Evolutionary conservation across 192 early-diverging fungal genomes (phyloP).

Genomic region (Phycomyces nitens): DNA sequence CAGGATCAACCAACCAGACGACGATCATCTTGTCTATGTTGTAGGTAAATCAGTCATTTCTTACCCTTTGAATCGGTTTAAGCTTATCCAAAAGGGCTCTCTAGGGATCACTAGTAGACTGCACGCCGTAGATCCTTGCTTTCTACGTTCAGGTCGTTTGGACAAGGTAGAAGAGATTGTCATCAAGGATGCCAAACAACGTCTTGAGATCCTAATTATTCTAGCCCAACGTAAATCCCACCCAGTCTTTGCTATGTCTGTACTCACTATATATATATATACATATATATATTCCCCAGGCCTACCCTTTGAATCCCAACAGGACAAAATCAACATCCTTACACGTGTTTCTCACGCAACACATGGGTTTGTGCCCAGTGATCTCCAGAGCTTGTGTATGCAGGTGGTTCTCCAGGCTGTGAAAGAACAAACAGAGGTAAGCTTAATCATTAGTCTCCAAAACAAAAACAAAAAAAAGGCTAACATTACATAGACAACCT

Average conservation of each 20-base stretch:
- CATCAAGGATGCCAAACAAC: slow-evolving; percentile 44
- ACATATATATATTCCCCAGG: slow-evolving; percentile 24
- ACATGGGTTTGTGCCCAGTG: slow-evolving; percentile 80
- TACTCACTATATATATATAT: too few relatives aligned
- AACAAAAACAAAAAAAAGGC: too few relatives aligned
- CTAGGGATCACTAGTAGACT: slow-evolving; percentile 50
- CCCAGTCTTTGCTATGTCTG: too few relatives aligned
- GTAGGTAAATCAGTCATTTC: slow-evolving; percentile 34
- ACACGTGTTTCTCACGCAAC: slow-evolving; percentile 44
- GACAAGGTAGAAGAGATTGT: slow-evolving; percentile 45
- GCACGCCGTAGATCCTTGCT: slow-evolving; percentile 43
- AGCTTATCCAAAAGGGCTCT: not conserved
- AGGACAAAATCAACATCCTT: slow-evolving; percentile 35
- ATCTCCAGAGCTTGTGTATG: slow-evolving; percentile 67
- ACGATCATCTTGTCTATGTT: slow-evolving; percentile 35
- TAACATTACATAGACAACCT: too few relatives aligned
- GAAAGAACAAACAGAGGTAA: slow-evolving; percentile 36
- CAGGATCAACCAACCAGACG: slow-evolving; percentile 28
- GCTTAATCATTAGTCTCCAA: not conserved
- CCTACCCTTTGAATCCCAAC: slow-evolving; percentile 41
- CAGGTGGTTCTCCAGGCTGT: slow-evolving; percentile 46
- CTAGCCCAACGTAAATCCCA: slow-evolving; percentile 38
- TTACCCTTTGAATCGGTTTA: not conserved
- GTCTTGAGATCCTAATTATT: slow-evolving; percentile 37
- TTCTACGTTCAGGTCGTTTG: slow-evolving; percentile 59